Conservation (phyloP, 2,329 filamentous ascomycete species). For the Pseudocercospora cruenta region DNA sequence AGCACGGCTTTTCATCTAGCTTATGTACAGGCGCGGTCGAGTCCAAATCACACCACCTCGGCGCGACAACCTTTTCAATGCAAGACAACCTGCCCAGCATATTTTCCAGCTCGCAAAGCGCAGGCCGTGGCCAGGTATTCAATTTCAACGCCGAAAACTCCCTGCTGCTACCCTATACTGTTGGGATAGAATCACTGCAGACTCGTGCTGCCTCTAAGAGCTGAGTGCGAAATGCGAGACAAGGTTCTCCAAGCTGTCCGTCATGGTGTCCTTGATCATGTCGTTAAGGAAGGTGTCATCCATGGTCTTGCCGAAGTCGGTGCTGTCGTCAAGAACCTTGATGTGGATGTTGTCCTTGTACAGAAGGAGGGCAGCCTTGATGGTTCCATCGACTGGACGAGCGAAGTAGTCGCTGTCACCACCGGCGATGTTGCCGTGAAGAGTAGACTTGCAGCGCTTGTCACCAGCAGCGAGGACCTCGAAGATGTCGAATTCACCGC, state of each 20-base stretch:
- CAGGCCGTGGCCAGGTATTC: slow-evolving; percentile 13
- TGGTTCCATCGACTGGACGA: slow-evolving; percentile 61
- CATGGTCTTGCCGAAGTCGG: slow-evolving; percentile 43
- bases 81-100: slow-evolving; percentile 12
- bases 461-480: slow-evolving; percentile 70
- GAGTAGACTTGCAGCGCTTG: slow-evolving; percentile 68
- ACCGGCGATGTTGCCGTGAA: slow-evolving; percentile 65
- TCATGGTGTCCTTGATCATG: slow-evolving; percentile 39
- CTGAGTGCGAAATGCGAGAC: slow-evolving; percentile 45
- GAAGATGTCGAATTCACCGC: slow-evolving; percentile 76
- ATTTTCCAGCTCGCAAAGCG: slow-evolving; percentile 13
- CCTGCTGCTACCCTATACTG: slow-evolving; percentile 16
- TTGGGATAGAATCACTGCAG: slow-evolving; percentile 5
- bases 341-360: slow-evolving; percentile 60
- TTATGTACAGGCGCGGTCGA: slow-evolving; percentile 18
- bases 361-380: slow-evolving; percentile 69
- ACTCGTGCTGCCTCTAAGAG: slow-evolving; percentile 13
- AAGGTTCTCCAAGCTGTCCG: slow-evolving; percentile 35
- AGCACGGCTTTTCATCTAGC: slow-evolving; percentile 5
- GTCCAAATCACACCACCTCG: slow-evolving; percentile 8
- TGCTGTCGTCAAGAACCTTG: slow-evolving; percentile 50
- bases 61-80: slow-evolving; percentile 7
- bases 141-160: slow-evolving; percentile 14
- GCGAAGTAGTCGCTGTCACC: slow-evolving; percentile 73
- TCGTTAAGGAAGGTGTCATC: slow-evolving; percentile 39